Conservation (phyloP, 78 protist genomes). For the Chrysochromulina parva region DNA sequence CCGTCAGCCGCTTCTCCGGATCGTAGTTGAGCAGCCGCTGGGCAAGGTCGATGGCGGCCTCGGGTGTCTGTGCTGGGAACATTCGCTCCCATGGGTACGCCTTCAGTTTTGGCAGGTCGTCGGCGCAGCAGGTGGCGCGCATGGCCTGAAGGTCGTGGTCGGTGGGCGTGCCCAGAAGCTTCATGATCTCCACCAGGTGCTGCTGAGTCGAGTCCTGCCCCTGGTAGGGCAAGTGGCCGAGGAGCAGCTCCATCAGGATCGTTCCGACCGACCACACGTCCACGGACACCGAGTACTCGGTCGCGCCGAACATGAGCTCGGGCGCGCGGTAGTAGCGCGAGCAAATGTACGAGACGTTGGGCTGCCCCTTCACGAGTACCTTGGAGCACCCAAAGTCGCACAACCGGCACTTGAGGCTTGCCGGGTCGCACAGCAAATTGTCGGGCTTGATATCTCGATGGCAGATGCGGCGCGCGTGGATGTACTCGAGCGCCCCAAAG, state of each 20-base stretch:
- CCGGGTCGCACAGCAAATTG: conserved; percentile 85
- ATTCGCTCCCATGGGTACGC: conserved; percentile 21
- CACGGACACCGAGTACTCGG: conserved; percentile 92
- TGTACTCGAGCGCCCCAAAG: conserved; percentile 85
- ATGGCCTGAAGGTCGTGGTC: conserved; percentile 12
- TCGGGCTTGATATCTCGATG: conserved; percentile 94
- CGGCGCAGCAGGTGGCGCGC: conserved; percentile 1
- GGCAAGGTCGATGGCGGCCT: neutral
- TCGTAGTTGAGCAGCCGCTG: neutral
- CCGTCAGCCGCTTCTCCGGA: neutral
- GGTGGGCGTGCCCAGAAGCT: conserved; percentile 59
- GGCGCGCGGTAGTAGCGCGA: conserved; percentile 99
- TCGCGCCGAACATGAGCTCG: conserved; percentile 98
- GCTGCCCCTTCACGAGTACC: conserved; percentile 86
- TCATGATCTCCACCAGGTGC: conserved; percentile 95
- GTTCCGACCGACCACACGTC: conserved; percentile 81
- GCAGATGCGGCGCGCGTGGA: conserved; percentile 77
- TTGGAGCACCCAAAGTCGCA: conserved; percentile 94
- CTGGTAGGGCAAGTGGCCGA: conserved; percentile 91
- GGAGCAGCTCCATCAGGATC: conserved; percentile 89
- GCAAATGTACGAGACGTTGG: conserved; percentile 98
- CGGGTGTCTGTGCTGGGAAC: neutral
- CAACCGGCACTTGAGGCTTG: conserved; percentile 81
- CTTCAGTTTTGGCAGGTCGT: neutral
- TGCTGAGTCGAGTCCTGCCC: conserved; percentile 94